Base-by-base conservation (phyloP, 768 basidiomycete species). In the Sporobolomyces pararoseus region DNA sequence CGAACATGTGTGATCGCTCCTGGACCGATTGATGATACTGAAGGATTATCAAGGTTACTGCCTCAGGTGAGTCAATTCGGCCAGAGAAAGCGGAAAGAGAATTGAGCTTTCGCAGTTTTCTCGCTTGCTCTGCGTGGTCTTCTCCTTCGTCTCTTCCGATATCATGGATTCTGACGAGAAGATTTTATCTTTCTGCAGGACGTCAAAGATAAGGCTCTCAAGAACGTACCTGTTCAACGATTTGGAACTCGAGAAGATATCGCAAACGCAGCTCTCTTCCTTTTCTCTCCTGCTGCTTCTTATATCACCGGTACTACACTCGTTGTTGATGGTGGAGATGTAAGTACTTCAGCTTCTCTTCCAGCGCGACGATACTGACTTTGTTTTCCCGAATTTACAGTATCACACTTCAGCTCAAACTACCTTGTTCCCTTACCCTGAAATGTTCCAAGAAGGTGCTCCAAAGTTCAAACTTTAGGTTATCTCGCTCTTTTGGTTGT, bases 1-100 rank as follows among this genome's bases (percentile, higher is more conserved):
- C 87, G 94, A 53, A 90, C 90, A 23, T 96, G 81, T 78, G 79
- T 82, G 67, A 86, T 92, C 74, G 84, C 90, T 5, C 90, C 91
- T 7, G 89, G 93, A 4, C 87, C 89, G 9, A 94, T 95, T 66
- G 84, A 77, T 7, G 86, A 83, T 14, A 96, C 95, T 2, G 91
- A 89, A 78, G 83, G 83, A 21, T 79, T 82, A 79, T 75, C 79
- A 14, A 76, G 81, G 27, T 77, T 83, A 21, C 67, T 60, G 71
- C 79, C 39, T 74, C 77, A 66, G n/a, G n/a, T n/a, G n/a, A n/a
- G n/a, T n/a, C n/a, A n/a, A n/a, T n/a, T n/a, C n/a, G n/a, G n/a
- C n/a, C n/a, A n/a, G n/a, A n/a, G n/a, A n/a, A n/a, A n/a, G n/a
- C n/a, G n/a, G n/a, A n/a, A n/a, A n/a, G n/a, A n/a, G n/a, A n/a